Base-by-base conservation (phyloP, 352 stramenopile genomes). In the Halophytophthora polymorphica region DNA sequence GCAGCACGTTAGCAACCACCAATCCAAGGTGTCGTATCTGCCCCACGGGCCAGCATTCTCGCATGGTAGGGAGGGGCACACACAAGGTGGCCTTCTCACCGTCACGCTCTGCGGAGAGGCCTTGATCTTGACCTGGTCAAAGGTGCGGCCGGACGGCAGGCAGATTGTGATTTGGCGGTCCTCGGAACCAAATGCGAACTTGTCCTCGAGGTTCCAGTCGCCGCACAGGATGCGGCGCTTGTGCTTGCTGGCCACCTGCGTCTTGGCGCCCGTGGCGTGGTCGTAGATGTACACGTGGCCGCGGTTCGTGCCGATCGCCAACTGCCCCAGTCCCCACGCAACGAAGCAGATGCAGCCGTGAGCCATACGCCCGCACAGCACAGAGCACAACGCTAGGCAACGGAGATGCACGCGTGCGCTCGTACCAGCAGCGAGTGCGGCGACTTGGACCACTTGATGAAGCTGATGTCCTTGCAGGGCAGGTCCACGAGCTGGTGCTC, bases 281-380 rank as follows among this genome's bases (percentile, higher is more conserved):
- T 91, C 78, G 56, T 91, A 91, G 38, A 91, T 87, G 56, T 88
- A 82, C 47, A 91, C 80, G 52, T 86, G 74, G 8, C 80, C 80
- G 33, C 72, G 72, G 50, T 77, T 88, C 19, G 80, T 91, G 40
- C 80, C 77, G 40, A 91, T 77, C 12, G 80, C 80, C 29, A 91
- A 51, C 66, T 84, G 48, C 28, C 42, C 38, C 28, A 13, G 2
- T 22, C 23, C 5, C n/a, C n/a, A n/a, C n/a, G n/a, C 49, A 40
- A 22, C 38, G 37, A 37, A 63, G 18, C n/a, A 48, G 50, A 46
- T 14, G 5, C 40, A 46, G 29, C 49, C 19, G 51, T 29, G 40
- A 43, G 14, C 25, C 29, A n/a, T 34, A 22, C 18, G 34, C 6
- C 44, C n/a, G 13, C 23, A 25, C 11, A 45, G 22, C 33, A 37